Base-by-base conservation (phyloP, 768 basidiomycete genomes). In the Pisolithus microcarpus region DNA sequence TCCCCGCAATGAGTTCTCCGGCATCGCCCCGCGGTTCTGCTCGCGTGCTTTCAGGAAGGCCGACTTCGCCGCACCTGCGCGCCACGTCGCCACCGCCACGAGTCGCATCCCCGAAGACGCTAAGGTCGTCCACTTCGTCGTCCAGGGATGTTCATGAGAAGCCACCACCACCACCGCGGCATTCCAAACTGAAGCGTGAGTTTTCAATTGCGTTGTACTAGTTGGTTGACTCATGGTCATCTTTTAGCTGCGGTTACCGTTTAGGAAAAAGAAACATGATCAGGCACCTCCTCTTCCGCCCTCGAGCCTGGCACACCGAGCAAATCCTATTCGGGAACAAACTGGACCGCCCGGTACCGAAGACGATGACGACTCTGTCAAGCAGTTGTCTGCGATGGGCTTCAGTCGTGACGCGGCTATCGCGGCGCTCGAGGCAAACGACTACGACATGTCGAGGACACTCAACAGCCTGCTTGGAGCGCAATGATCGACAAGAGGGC, bases 341-440 rank as follows among this genome's bases (percentile, higher is more conserved):
- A 65, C 60, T 4, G 54, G 58, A 9, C 77, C 82, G 2, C 80
- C 84, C 1, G 76, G 77, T 11, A 72, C 74, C 11, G 83, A 82
- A 26, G 87, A 87, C 55, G 87, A 92, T 52, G 81, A 83, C 11
- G 82, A 84, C 54, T 71, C 83, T 2, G 86, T 93, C 19, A 87
- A 83, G 61, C 83, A 87, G 62, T 72, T 98, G 38, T 82, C 82
- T 43, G 78, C 77, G 18, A 96, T 97, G 93, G 95, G 95, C 23
- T 97, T 98, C 73, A 84, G 78, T 54, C 79, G 94, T 38, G 66
- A 72, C 15, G 84, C 93, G 63, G 89, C 91, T 0, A 79, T 97
- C 7, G 77, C 76, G 11, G 91, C 94, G 11, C 74, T 98, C 6
- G 94, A 95, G 66, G 82, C 79, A 51, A 75, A 87, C 62, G 83